Evolutionary conservation across 139 green algal genomes (phyloP).

Genomic region (Coelastrella sp.): DNA sequence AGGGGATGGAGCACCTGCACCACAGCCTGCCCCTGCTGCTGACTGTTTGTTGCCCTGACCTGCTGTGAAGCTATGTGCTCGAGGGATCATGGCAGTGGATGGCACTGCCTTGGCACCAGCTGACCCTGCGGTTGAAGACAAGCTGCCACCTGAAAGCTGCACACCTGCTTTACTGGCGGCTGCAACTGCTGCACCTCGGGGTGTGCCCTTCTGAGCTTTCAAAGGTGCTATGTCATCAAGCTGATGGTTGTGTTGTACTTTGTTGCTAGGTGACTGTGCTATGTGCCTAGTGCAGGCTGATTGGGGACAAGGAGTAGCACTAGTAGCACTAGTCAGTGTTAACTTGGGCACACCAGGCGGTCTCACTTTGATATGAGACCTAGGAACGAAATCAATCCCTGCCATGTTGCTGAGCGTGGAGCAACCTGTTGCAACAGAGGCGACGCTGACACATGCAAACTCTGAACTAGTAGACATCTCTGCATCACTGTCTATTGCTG

Average conservation of each 20-base stretch:
- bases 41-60: not conserved
- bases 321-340: not conserved
- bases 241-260: not conserved
- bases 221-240: conserved; percentile 10
- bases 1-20: too few relatives aligned
- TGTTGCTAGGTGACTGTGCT: not conserved
- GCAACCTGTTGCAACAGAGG: conserved; percentile 20
- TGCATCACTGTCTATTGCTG: not conserved
- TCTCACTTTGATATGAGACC: not conserved
- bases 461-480: not conserved
- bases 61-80: conserved; percentile 3
- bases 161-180: not conserved
- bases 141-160: not conserved
- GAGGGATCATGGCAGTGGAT: not conserved
- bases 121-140: not conserved
- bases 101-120: not conserved
- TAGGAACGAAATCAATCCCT: conserved; percentile 7
- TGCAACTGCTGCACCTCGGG: not conserved
- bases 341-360: not conserved
- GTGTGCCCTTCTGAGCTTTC: conserved; percentile 11
- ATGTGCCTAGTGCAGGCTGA: too few relatives aligned
- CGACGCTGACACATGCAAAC: conserved; percentile 8
- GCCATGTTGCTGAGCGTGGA: conserved; percentile 19
- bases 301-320: too few relatives aligned
- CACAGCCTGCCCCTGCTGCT: too few relatives aligned